Conservation (phyloP, 192 early-diverging fungal genomes). For the Haplosporangium gracile region DNA sequence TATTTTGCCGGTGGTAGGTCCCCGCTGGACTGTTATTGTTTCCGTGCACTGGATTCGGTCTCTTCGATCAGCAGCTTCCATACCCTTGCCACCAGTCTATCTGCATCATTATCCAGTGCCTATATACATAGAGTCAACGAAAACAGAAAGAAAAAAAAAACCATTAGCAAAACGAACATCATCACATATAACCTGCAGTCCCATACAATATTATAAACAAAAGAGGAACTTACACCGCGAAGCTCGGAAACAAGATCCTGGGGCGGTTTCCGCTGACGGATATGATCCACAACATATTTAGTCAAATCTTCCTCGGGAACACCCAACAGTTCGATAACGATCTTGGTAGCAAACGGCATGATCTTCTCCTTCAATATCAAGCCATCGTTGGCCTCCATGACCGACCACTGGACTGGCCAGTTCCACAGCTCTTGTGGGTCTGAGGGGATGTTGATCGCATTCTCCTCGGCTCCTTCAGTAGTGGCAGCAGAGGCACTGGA, state of each 20-base stretch:
- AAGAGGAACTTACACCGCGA: constrained; percentile 68
- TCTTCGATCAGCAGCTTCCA: constrained; percentile 93
- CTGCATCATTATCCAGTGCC: constrained; percentile 91
- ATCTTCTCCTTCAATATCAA: constrained; percentile 75
- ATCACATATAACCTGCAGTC: background rate
- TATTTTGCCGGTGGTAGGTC: background rate
- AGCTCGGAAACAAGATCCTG: constrained; percentile 83
- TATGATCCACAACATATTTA: constrained; percentile 81
- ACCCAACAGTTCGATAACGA: constrained; percentile 85
- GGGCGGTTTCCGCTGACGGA: constrained; percentile 75
- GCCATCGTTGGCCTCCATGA: constrained; percentile 69
- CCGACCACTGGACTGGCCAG: constrained; percentile 85
- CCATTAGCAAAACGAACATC: background rate
- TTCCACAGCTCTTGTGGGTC: constrained; percentile 76
- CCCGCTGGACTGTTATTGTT: constrained; percentile 9
- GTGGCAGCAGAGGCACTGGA: background rate
- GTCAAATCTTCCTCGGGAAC: constrained; percentile 84
- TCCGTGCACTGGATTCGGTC: constrained; percentile 73
- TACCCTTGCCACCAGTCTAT: constrained; percentile 86
- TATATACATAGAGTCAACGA: constrained; percentile 42
- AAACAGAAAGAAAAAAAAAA: background rate
- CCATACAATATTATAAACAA: background rate
- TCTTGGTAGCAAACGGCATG: constrained; percentile 81
- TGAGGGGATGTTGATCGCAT: constrained; percentile 68
- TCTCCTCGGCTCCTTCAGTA: constrained; percentile 43